A percentile compares a stretch with the other conserved stretches of the same genome.
Conservation (phyloP, 306 rosid species). For the Dalbergia cultrata region DNA sequence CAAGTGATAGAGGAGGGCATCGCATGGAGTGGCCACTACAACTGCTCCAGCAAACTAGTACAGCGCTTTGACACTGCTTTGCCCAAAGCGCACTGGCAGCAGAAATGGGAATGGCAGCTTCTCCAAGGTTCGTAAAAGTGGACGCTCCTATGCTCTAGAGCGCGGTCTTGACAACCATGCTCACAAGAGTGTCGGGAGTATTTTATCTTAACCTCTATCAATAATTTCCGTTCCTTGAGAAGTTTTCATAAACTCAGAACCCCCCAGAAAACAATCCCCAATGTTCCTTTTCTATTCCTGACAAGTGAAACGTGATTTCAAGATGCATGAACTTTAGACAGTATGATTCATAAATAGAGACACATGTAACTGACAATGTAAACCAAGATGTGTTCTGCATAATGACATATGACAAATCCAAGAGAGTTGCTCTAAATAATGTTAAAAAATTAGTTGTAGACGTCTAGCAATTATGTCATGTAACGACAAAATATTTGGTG, state of each 20-base stretch:
- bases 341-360: neutral
- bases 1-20: no score
- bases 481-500: slow-evolving; percentile 31
- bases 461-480: slow-evolving; percentile 37
- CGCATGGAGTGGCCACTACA: no score
- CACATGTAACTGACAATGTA: neutral
- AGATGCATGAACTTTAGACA: slow-evolving; percentile 26
- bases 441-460: slow-evolving; percentile 24
- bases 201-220: neutral
- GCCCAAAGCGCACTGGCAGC: no score
- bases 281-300: neutral
- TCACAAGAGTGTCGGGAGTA: neutral
- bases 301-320: slow-evolving; percentile 5
- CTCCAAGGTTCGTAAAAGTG: no score
- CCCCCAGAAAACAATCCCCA: neutral
- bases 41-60: no score
- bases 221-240: neutral
- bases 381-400: slow-evolving; percentile 10
- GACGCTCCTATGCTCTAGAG: no score
- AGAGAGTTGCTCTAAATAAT: slow-evolving; percentile 40
- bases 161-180: no score
- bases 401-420: slow-evolving; percentile 21
- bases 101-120: no score
- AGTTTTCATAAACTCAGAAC: neutral
- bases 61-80: no score